phyloP scores from a whole-genome alignment of 2,329 filamentous ascomycete species.

The Cyanodermella asteris region DNA sequence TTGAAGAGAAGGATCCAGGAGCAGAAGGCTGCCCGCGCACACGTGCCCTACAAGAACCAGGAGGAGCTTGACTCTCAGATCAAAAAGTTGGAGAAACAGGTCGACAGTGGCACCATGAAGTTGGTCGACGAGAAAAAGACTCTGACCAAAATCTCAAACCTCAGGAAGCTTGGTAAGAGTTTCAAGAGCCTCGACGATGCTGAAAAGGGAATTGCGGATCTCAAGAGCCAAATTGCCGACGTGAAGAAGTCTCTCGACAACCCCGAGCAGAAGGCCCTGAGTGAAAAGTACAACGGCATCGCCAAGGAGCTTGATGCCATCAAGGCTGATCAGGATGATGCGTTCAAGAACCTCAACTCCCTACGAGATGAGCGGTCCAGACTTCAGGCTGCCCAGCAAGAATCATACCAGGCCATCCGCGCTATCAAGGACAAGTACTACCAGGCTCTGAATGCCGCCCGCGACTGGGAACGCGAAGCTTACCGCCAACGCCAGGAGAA shows the following conservation, averaged over 20 bases:
- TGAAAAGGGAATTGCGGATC: constrained; percentile 73
- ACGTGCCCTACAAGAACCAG: constrained; percentile 63
- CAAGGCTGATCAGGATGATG: constrained; percentile 79
- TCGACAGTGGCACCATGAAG: constrained; percentile 79
- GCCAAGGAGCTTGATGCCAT: constrained; percentile 74
- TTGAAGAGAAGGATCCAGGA: constrained; percentile 67
- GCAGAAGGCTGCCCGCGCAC: constrained; percentile 65
- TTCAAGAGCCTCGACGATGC: constrained; percentile 66
- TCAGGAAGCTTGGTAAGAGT: constrained; percentile 79
- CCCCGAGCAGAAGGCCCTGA: constrained; percentile 71
- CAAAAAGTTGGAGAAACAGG: constrained; percentile 55
- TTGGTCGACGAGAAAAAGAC: constrained; percentile 95
- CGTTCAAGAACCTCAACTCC: constrained; percentile 66
- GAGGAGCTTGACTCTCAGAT: constrained; percentile 81
- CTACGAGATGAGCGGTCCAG: constrained; percentile 72
- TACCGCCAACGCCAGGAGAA: constrained; percentile 57
- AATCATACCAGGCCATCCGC: constrained; percentile 61
- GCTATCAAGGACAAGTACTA: constrained; percentile 83
- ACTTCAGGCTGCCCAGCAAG: constrained; percentile 66
- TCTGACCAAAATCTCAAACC: constrained; percentile 54
- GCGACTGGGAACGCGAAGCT: constrained; percentile 64
- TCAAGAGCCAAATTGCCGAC: constrained; percentile 71
- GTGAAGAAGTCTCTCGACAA: constrained; percentile 79
- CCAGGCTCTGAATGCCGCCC: constrained; percentile 57
- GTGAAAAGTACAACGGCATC: constrained; percentile 65